Evolutionary conservation across 805 yeast genomes (phyloP), one percentile per base, ranked within the genome.

Genomic region (Candida dajiaensis): DNA sequence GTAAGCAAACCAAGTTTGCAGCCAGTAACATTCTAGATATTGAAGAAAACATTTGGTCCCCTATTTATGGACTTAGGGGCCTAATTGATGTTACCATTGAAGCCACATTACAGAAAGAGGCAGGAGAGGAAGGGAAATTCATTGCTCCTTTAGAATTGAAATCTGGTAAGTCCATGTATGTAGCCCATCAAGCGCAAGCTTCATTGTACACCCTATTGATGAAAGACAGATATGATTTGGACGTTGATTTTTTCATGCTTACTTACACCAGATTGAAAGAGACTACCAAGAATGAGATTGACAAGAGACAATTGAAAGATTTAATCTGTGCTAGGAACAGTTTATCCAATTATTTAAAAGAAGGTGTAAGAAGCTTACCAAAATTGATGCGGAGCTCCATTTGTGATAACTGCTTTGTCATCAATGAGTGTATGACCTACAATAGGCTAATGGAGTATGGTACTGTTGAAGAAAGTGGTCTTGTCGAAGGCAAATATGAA

Each of bases 11-110:
- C 1, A 66, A 66, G 11, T 69, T 81, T 38, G 70, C 83, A 0
- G 80, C 85, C 0, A 70, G 78, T 15, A 80, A 83, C 47, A 76
- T 89, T 9, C 68, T 88, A 29, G 96, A 87, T 58, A 78, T 88
- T 10, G 99, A 94, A 64, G 97, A 94, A 57, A 85, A 82, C 55
- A 83, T 94, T 13, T 82, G 95, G 89, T 88, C 97, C 0, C 96
- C 97, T 0, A 75, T 78, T 59, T 89, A 77, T 67, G 99, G 99
- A 0, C 65, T 94, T 9, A 79, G 88, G 54, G 99, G 99, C 0
- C 78, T 83, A 55, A 80, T 90, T 16, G 99, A 94, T 67, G 96
- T 84, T 3, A 89, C 96, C 0, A 73, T 89, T 2, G 85, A 84
- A 53, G 84, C 85, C 0, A 63, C 68, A 22, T 59, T 74, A 9